Percentiles rank a stretch among this genome's conserved stretches.
phyloP scores from a whole-genome alignment of 805 yeast species.

The Nakazawaea holstii region DNA sequence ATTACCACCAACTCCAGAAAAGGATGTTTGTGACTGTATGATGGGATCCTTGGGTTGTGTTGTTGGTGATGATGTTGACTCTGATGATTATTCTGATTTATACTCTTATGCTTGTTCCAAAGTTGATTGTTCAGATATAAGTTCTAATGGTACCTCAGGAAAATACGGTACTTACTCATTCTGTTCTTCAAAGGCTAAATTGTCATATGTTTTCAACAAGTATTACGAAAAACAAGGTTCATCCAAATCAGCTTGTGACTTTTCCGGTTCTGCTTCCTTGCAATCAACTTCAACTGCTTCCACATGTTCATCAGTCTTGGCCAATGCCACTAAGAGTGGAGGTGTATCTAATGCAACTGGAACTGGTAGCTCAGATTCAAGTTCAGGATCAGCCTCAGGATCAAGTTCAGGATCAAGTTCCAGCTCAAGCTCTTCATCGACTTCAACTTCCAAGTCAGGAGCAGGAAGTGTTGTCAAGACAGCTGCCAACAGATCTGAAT shows the following conservation, averaged over 20 bases:
- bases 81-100: constrained; percentile 53
- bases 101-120: constrained; percentile 53
- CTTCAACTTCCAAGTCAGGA: constrained; percentile 20
- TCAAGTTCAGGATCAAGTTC: constrained; percentile 31
- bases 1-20: constrained; percentile 77
- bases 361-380: constrained; percentile 34
- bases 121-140: constrained; percentile 57
- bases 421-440: constrained; percentile 21
- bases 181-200: constrained; percentile 67
- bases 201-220: constrained; percentile 59
- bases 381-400: constrained; percentile 26
- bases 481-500: constrained; percentile 16
- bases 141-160: constrained; percentile 58
- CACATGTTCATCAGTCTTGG: constrained; percentile 44
- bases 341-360: constrained; percentile 49
- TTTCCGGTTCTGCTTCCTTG: constrained; percentile 63
- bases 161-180: constrained; percentile 67
- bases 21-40: constrained; percentile 61
- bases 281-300: constrained; percentile 35
- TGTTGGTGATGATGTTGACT: constrained; percentile 43
- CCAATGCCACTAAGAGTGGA: constrained; percentile 69
- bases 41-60: constrained; percentile 51
- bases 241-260: constrained; percentile 56
- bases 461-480: constrained; percentile 18
- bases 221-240: constrained; percentile 49